These are phyloP conservation scores for Eucalyptus shirleyi DNA, from an alignment of 345 rosid species.

Conservation along the genomic window DNA sequence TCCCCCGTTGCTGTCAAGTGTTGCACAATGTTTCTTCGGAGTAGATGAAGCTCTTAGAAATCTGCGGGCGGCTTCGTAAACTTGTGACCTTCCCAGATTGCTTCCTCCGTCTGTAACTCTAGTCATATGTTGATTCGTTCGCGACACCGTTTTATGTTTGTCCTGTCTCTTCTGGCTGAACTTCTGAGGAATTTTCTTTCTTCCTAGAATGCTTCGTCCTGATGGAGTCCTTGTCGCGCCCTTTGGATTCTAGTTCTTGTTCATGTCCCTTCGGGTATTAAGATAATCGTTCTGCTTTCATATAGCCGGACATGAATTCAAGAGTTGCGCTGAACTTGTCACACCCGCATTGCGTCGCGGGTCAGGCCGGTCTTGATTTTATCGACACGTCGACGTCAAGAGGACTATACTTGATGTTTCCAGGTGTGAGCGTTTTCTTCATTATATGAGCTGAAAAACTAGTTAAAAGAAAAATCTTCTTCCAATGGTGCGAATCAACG, in stretches of 20 bases:
- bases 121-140: neutral
- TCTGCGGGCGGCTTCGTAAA: neutral
- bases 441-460: neutral
- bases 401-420: neutral
- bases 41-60: neutral
- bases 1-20: neutral
- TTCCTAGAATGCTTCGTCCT: neutral
- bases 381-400: neutral
- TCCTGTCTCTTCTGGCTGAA: neutral
- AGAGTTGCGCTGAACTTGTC: neutral
- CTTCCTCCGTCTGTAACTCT: neutral
- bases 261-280: neutral
- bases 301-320: neutral
- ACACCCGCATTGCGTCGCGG: neutral
- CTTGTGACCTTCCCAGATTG: neutral
- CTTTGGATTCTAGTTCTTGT: neutral
- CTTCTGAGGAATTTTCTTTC: neutral
- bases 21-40: neutral
- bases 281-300: neutral
- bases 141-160: neutral
- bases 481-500: neutral
- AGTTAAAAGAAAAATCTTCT: neutral
- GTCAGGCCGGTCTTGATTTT: neutral
- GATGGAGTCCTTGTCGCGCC: neutral
- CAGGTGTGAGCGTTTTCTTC: neutral